Evolutionary conservation across 805 yeast genomes (phyloP), one percentile per base, ranked within the genome.

Genomic region (Ogataea pilisensis): DNA sequence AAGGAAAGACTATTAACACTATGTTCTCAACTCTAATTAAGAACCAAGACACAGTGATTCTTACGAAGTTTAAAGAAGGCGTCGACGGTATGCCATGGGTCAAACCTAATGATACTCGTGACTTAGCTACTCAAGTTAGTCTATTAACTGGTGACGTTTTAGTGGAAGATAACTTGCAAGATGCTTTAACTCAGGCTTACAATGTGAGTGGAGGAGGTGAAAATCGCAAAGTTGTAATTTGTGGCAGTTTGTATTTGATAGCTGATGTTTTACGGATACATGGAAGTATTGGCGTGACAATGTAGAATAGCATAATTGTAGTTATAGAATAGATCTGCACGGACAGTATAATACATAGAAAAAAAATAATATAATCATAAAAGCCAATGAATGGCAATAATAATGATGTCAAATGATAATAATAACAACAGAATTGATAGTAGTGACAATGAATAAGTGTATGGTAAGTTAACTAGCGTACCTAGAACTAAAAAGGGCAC

Each of bases 81-180:
- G 91, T 95, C 0, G 90, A 82, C 12, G 83, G 87, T 0, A 93
- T 93, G 99, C 96, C 98, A 0, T 93, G 98, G 98, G 79, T 93
- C 5, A 54, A 68, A 31, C 64, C 90, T 1, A 69, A 68, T 46
- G 52, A 57, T 4, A 54, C 67, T 1, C 51, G 42, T 2, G 63
- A 58, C 14, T 54, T 82, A 27, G 44, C 43, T 37, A 39, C 13
- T 8, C 39, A 36, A 44, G 45, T 41, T 49, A 51, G 34, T 21
- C 38, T 35, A n/a, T 28, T 44, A 24, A 48, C 69, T 3, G 14
- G 45, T 3, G 53, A 63, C 25, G 64, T 68, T 1, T 34, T 29
- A 0, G 45, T 58, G 2, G 51, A 54, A 18, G 42, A 55, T 0
- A 48, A 59, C 9, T 28, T 70, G 9, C 44, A 48, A 8, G 43